Evolutionary conservation across 345 rosid species (phyloP).

Genomic region (Carallia brachiata): DNA sequence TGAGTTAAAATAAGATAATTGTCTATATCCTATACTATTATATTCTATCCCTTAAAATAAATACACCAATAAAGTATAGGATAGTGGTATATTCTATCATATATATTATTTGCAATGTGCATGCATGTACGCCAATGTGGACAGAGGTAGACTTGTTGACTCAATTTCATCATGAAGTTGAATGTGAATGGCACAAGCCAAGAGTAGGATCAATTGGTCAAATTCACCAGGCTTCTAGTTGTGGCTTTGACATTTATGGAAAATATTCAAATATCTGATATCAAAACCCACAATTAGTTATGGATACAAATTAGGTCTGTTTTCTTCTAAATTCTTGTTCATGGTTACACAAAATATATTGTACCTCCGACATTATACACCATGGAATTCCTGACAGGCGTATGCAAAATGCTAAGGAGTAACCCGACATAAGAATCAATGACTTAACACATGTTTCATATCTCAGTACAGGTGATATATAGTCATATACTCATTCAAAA

Average conservation of each 20-base stretch:
- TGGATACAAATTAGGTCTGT: not conserved
- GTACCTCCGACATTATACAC: slow-evolving; percentile 74
- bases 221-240: slow-evolving; percentile 51
- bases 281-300: not conserved
- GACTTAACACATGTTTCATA: too few relatives aligned
- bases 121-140: too few relatives aligned
- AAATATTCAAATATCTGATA: slow-evolving; percentile 46
- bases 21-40: too few relatives aligned
- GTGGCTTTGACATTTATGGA: slow-evolving; percentile 70
- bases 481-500: too few relatives aligned
- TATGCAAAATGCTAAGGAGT: slow-evolving; percentile 20
- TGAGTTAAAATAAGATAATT: too few relatives aligned
- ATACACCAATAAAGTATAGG: too few relatives aligned
- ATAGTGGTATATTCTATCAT: too few relatives aligned
- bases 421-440: slow-evolving; percentile 29
- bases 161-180: slow-evolving; percentile 48
- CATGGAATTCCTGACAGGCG: slow-evolving; percentile 58
- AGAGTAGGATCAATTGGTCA: slow-evolving; percentile 49
- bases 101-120: too few relatives aligned
- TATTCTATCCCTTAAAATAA: too few relatives aligned
- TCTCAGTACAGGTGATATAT: too few relatives aligned
- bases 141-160: slow-evolving; percentile 31
- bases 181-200: slow-evolving; percentile 50
- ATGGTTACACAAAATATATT: not conserved
- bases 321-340: not conserved